Conservation (phyloP, 768 basidiomycete species). For the Amanita inopinata region DNA sequence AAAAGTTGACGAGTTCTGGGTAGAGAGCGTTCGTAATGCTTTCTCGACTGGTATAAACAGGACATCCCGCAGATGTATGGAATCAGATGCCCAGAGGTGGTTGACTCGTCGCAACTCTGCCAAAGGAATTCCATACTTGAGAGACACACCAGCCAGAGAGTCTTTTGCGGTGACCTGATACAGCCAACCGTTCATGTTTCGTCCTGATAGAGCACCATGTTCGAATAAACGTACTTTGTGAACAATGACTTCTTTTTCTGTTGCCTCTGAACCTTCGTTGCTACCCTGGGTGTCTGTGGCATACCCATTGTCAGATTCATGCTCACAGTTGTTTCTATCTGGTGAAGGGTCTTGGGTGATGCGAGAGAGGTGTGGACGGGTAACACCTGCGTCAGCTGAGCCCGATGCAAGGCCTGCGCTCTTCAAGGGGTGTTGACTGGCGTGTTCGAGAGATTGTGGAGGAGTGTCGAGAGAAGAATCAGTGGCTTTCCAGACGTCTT, state of each 20-base stretch:
- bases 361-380: slow-evolving; percentile 31
- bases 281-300: slow-evolving; percentile 6
- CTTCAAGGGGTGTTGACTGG: slow-evolving; percentile 12
- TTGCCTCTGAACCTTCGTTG: slow-evolving; percentile 25
- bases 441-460: too few relatives aligned
- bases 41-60: slow-evolving; percentile 73
- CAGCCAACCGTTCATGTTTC: not conserved
- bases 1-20: slow-evolving; percentile 12
- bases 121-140: slow-evolving; percentile 82
- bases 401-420: slow-evolving; percentile 9
- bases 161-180: slow-evolving; percentile 61
- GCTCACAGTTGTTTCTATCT: slow-evolving; percentile 12
- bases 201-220: not conserved
- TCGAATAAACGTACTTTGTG: slow-evolving; percentile 37
- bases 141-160: slow-evolving; percentile 77
- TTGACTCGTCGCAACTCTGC: slow-evolving; percentile 80
- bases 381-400: slow-evolving; percentile 21
- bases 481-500: too few relatives aligned
- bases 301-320: slow-evolving; percentile 9
- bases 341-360: slow-evolving; percentile 22
- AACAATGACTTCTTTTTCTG: slow-evolving; percentile 46
- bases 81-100: slow-evolving; percentile 89
- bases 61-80: slow-evolving; percentile 77
- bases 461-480: too few relatives aligned
- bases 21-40: slow-evolving; percentile 26